These are phyloP conservation scores for Cadophora sp. DNA, from an alignment of 2,329 filamentous ascomycete genomes.

Conservation along the genomic window DNA sequence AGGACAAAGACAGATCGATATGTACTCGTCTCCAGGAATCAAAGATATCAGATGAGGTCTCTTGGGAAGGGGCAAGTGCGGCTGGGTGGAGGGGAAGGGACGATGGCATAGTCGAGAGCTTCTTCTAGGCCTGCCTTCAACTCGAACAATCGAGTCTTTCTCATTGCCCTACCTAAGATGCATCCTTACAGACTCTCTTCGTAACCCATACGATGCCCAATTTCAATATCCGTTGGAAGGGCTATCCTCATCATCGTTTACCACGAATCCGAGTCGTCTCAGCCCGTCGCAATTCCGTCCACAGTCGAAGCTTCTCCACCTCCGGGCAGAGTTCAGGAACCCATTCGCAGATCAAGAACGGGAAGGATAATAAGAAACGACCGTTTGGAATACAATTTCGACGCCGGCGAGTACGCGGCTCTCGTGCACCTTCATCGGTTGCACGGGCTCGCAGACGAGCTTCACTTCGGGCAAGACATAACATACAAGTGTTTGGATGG, in stretches of 20 bases:
- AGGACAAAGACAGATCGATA: conserved; percentile 70
- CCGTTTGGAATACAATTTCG: conserved; percentile 27
- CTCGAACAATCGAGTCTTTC: not conserved
- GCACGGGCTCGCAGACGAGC: conserved; percentile 30
- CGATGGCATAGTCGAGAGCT: conserved; percentile 2
- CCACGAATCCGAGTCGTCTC: conserved; percentile 39
- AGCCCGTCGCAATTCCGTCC: conserved; percentile 22
- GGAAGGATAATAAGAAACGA: conserved; percentile 33
- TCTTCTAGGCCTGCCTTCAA: conserved; percentile 4
- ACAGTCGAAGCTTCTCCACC: conserved; percentile 27
- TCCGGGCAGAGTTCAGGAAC: conserved; percentile 28
- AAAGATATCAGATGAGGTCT: conserved; percentile 59
- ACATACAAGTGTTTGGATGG: conserved; percentile 38
- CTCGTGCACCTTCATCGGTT: conserved; percentile 26
- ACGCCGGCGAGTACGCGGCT: conserved; percentile 26
- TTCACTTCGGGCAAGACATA: conserved; percentile 32
- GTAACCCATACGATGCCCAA: conserved; percentile 37
- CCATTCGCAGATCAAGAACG: conserved; percentile 25
- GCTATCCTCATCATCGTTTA: conserved; percentile 40
- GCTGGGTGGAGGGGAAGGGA: conserved; percentile 27
- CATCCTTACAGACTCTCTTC: conserved; percentile 35
- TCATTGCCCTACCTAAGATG: conserved; percentile 36
- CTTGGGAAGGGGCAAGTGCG: not conserved
- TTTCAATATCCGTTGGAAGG: conserved; percentile 42
- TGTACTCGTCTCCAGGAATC: conserved; percentile 69